Base-by-base conservation (phyloP, 352 stramenopile genomes). In the Phytopythium montanum region DNA sequence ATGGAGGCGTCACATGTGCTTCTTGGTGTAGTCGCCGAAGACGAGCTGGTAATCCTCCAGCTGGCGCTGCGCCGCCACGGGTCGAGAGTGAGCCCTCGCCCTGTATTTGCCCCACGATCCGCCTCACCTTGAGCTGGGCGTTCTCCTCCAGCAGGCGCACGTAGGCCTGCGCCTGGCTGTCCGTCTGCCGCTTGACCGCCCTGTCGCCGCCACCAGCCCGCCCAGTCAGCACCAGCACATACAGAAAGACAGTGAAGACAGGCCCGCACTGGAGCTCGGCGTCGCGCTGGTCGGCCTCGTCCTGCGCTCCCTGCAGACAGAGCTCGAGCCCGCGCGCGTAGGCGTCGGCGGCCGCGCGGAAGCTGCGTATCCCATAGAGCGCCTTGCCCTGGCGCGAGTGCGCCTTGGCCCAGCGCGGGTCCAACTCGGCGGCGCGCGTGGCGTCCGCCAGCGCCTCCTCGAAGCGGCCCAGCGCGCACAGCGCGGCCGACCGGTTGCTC, bases 21-120 rank as follows among this genome's bases (percentile, higher is more conserved):
- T 93, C 70, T 93, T 93, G 5, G 73, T 82, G 79, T 81, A 93
- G 57, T 93, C 84, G 16, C 81, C 84, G 62, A 93, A 92, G 72
- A 93, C 76, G 60, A 84, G 70, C 64, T 90, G 74, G 48, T 92
- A 93, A 56, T 93, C 84, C 31, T 91, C 79, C 0, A 90, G 26
- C 73, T 90, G 81, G 19, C 76, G 64, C 80, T 90, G 58, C 38
- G 38, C 10, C 34, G 2, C 9, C 33, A 46, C 39, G 21, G 19
- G 25, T 1, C 38, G 38, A 16, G 33, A 38, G 33, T 38, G 33
- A 38, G 33, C 10, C 33, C 2, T 38, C 33, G 8, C 33, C n/a
- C n/a, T n/a, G n/a, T n/a, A n/a, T n/a, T n/a, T n/a, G n/a, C n/a
- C n/a, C n/a, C n/a, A n/a, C n/a, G n/a, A n/a, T n/a, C n/a, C n/a